Base-by-base conservation (phyloP, 768 basidiomycete species). In the Hygrophorus russula region DNA sequence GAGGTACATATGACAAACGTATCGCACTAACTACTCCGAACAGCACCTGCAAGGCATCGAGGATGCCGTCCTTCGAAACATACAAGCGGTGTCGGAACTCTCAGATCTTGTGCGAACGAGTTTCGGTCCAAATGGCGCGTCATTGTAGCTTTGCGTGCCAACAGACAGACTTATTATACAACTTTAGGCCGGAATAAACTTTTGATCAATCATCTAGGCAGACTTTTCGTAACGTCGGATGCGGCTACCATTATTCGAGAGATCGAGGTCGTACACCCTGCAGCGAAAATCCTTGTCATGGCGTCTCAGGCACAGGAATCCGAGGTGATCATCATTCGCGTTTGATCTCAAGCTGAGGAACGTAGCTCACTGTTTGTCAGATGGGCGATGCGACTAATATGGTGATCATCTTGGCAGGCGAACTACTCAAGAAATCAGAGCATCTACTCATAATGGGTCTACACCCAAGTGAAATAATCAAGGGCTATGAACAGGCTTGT, bases 271-370 rank as follows among this genome's bases (percentile, higher is more conserved):
- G 91, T 98, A 12, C 96, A 99, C 62, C 96, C 96, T 1, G 96
- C 94, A 4, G 96, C 93, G 27, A 99, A 98, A 59, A 70, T 99
- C n/a, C 67, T 98, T n/a, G 94, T 97, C 11, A 96, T 97, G 91
- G 90, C 92, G 19, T 89, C 87, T 19, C 92, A 97, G 56, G 88
- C 94, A 10, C 96, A 98, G 60, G 96, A 97, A 60, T 61, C 80
- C 0, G 94, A 98, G 76, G 92, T 90, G 46, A 48, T 7, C 31
- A 24, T 14, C 4, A 76, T 62, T 13, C 6, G 38, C n/a, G 9
- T 24, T 11, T 30, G 39, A 18, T 28, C 39, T 46, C 44, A 6
- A 13, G 28, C 30, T 4, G 12, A 29, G 30, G 35, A 36, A 28
- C 34, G 18, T 35, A 14, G 46, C 34, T 46, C 39, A 43, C 24